A percentile compares a stretch with the other conserved stretches of the same genome.
Evolutionary conservation across 1,139 yeast species (phyloP).

Genomic region (Saccharomycopsis crataegensis): DNA sequence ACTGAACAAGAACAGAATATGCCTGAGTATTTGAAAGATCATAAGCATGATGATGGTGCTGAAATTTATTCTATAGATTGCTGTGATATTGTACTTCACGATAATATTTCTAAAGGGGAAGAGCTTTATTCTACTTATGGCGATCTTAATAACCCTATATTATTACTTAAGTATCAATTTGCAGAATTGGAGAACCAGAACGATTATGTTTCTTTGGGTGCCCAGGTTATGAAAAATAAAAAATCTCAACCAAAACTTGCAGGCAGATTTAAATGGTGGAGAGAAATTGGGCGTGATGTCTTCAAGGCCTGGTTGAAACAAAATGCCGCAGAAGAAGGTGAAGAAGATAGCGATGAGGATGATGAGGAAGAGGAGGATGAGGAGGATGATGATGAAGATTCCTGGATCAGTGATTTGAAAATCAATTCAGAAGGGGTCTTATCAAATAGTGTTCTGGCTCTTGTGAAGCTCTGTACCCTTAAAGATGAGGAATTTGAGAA

Average conservation of each 20-base stretch:
- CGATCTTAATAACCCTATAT: constrained; percentile 53
- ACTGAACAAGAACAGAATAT: background rate
- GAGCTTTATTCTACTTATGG: constrained; percentile 81
- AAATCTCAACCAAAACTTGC: constrained; percentile 31
- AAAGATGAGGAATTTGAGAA: constrained; percentile 3
- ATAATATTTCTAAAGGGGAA: constrained; percentile 35
- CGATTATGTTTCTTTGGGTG: constrained; percentile 51
- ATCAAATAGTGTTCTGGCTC: constrained; percentile 1
- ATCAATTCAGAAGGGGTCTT: background rate
- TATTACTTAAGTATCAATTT: constrained; percentile 74
- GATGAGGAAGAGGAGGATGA: constrained; percentile 8
- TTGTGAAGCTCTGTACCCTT: constrained; percentile 4
- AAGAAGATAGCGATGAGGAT: constrained; percentile 19
- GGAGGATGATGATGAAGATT: background rate
- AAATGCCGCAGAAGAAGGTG: constrained; percentile 23
- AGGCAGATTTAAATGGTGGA: constrained; percentile 59
- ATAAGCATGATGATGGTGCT: constrained; percentile 23
- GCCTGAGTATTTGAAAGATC: constrained; percentile 12
- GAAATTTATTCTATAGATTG: constrained; percentile 35
- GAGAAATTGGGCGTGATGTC: constrained; percentile 40
- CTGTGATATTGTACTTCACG: constrained; percentile 48
- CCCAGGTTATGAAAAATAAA: constrained; percentile 41
- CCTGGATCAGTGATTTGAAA: constrained; percentile 5
- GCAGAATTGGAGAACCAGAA: constrained; percentile 47
- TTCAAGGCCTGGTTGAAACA: constrained; percentile 26